Conservation (phyloP, 148 eudicot species). For the Spergularia bocconei region DNA sequence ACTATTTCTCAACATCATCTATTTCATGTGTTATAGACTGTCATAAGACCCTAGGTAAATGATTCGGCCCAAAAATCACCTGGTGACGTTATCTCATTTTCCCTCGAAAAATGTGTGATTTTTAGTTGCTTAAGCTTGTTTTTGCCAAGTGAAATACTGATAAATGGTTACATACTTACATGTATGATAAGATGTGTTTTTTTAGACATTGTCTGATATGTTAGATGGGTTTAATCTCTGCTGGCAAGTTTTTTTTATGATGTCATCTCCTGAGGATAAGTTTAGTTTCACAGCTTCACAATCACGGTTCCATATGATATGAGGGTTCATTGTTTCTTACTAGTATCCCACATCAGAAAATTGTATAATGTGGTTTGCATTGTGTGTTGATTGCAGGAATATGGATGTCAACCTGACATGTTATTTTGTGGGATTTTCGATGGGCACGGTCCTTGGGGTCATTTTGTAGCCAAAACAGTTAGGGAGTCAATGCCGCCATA, state of each 20-base stretch:
- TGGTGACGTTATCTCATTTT: too few species aligned
- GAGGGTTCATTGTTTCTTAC: not conserved
- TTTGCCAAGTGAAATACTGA: not conserved
- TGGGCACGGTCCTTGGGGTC: slow-evolving; percentile 98
- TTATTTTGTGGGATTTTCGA: slow-evolving; percentile 90
- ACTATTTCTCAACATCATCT: slow-evolving; percentile 8
- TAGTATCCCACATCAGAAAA: not conserved
- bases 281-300: not conserved
- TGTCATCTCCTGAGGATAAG: not conserved
- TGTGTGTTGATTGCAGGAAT: slow-evolving; percentile 51
- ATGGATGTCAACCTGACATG: slow-evolving; percentile 91
- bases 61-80: too few species aligned
- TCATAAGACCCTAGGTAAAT: not conserved
- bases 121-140: not conserved
- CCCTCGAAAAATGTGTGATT: too few species aligned
- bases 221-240: slow-evolving; percentile 9
- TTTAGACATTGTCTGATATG: too few species aligned
- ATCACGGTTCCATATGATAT: not conserved
- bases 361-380: not conserved
- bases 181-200: slow-evolving; percentile 9
- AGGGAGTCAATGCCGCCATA: slow-evolving; percentile 77
- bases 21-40: not conserved
- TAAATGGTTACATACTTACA: not conserved
- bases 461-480: slow-evolving; percentile 77
- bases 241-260: too few species aligned